These are phyloP conservation scores for Aspergillus homomorphus DNA, from an alignment of 495 filamentous ascomycete species.

Conservation along the genomic window DNA sequence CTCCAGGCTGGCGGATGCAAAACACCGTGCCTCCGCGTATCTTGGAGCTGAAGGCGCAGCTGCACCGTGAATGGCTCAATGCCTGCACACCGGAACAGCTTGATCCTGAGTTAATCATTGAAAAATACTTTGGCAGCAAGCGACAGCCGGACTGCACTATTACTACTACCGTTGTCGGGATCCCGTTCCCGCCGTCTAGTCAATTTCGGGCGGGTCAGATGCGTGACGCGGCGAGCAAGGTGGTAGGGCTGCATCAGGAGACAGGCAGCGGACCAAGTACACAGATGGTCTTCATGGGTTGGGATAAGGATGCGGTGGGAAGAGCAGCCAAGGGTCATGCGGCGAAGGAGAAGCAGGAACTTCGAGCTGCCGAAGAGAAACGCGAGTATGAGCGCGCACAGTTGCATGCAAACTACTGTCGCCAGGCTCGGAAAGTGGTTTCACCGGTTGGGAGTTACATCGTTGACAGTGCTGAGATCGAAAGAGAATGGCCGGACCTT, in stretches of 20 bases:
- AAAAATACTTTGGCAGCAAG: slow-evolving; percentile 6
- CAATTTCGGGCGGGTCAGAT: slow-evolving; percentile 1
- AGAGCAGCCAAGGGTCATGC: slow-evolving; percentile 1
- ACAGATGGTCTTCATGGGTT: slow-evolving; percentile 8
- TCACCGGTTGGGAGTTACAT: slow-evolving; percentile 9
- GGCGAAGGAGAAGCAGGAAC: slow-evolving; percentile 4
- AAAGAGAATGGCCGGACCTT: neutral
- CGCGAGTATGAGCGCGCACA: neutral
- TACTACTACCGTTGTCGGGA: slow-evolving; percentile 4
- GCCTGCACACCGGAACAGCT: neutral
- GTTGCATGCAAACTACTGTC: neutral
- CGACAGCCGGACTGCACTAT: slow-evolving; percentile 6
- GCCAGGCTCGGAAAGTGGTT: neutral
- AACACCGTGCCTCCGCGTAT: slow-evolving; percentile 5
- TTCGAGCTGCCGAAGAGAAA: slow-evolving; percentile 1
- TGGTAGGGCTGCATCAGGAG: slow-evolving; percentile 4
- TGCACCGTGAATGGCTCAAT: slow-evolving; percentile 10
- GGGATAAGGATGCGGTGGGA: slow-evolving; percentile 4
- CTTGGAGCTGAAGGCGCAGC: slow-evolving; percentile 3
- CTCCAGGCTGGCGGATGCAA: slow-evolving; percentile 12
- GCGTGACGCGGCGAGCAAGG: slow-evolving; percentile 3
- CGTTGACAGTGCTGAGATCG: slow-evolving; percentile 7
- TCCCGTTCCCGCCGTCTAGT: neutral
- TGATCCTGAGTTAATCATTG: slow-evolving; percentile 1
- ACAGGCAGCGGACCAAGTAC: neutral